phyloP scores from a whole-genome alignment of 2,329 filamentous ascomycete species.

The Trichoderma lentiforme region DNA sequence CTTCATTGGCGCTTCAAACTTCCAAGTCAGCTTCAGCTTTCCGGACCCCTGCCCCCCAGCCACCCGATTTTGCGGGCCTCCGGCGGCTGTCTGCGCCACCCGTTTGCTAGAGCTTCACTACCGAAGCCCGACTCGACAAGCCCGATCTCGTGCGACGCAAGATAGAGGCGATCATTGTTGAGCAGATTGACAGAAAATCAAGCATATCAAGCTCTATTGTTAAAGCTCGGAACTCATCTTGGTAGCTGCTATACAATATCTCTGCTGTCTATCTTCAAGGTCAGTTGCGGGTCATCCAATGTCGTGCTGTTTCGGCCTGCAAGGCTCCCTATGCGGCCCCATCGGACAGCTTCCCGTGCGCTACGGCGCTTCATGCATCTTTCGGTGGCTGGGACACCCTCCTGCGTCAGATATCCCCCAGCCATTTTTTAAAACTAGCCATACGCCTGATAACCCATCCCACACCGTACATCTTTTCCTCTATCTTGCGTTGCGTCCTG shows the following conservation, averaged over 20 bases:
- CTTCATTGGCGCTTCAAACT: background rate
- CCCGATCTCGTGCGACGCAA: background rate
- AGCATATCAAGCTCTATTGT: background rate
- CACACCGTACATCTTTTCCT: constrained; percentile 31
- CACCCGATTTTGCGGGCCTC: constrained; percentile 18
- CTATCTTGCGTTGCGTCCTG: constrained; percentile 29
- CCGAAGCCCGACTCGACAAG: constrained; percentile 8
- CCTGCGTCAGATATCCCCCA: constrained; percentile 21
- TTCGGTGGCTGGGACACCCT: constrained; percentile 22
- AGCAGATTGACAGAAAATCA: background rate
- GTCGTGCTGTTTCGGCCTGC: background rate
- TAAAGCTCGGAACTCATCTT: background rate
- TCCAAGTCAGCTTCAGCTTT: background rate
- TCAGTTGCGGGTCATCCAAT: background rate
- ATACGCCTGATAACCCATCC: constrained; percentile 30
- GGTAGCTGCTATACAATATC: background rate
- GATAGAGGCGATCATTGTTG: background rate
- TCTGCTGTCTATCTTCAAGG: background rate
- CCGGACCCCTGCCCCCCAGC: constrained; percentile 16
- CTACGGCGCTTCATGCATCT: constrained; percentile 4
- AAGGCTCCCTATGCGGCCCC: constrained; percentile 2
- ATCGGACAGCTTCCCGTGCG: constrained; percentile 9
- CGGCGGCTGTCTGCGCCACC: constrained; percentile 20
- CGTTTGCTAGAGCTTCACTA: constrained; percentile 15
- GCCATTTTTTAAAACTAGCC: constrained; percentile 31